phyloP scores from a whole-genome alignment of 2,329 filamentous ascomycete genomes.

The Penicillium decumbens region DNA sequence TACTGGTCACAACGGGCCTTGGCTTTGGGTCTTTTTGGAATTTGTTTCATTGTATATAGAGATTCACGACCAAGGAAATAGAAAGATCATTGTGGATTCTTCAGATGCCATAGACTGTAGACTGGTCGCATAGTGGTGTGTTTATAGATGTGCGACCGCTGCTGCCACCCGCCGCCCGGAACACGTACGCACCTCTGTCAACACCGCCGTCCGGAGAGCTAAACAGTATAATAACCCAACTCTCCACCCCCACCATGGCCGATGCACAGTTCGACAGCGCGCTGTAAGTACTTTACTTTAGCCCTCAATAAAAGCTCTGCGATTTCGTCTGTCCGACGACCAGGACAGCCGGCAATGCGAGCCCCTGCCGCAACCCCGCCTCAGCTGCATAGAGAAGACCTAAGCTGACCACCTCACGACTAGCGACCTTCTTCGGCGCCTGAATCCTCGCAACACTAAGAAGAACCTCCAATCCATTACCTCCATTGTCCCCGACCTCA shows the following conservation, averaged over 20 bases:
- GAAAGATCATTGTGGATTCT: background rate
- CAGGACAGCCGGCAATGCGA: slow-evolving; percentile 1
- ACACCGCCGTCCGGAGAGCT: slow-evolving; percentile 14
- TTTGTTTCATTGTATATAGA: background rate
- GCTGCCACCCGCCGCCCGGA: slow-evolving; percentile 8
- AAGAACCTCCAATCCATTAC: slow-evolving; percentile 86
- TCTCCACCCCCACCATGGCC: slow-evolving; percentile 34
- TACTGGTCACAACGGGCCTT: background rate
- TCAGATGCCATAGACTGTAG: background rate
- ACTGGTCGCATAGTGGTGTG: background rate
- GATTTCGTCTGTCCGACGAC: background rate
- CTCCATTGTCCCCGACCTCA: slow-evolving; percentile 79
- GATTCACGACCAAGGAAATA: background rate
- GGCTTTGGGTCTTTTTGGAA: background rate
- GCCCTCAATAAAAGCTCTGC: background rate
- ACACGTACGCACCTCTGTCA: slow-evolving; percentile 22
- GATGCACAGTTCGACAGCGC: slow-evolving; percentile 51
- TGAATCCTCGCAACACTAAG: slow-evolving; percentile 90
- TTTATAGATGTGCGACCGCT: background rate
- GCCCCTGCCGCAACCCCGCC: slow-evolving; percentile 23
- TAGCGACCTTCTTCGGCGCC: slow-evolving; percentile 94
- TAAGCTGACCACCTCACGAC: slow-evolving; percentile 26
- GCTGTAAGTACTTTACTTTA: slow-evolving; percentile 38
- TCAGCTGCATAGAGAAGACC: slow-evolving; percentile 12
- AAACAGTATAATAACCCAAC: slow-evolving; percentile 19